Evolutionary conservation across 257 asterid species (phyloP), one percentile per base, ranked within the genome.

Genomic region (Thymus mandschuricus): DNA sequence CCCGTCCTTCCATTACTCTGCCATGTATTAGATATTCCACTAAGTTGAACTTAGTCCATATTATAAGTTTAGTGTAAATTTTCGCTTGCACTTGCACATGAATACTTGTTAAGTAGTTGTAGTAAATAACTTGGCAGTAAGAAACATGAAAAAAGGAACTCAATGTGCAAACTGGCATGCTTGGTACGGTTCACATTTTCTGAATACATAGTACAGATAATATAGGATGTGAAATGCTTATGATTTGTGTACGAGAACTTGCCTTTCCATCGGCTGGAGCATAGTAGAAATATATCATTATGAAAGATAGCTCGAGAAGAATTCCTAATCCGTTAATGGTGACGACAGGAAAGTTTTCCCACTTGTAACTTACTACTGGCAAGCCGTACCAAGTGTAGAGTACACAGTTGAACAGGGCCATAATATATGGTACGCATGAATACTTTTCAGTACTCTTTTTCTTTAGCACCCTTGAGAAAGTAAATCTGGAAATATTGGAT

Each of bases 371-470:
- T 34, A 92, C 96, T 0, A 92, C 68, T 41, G 96, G 97, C 77
- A 87, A 82, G 1, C 96, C 97, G 31, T 92, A 92, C 97, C 96
- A 92, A 44, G 93, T 79, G 79, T 92, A 92, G 52, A 89, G 81
- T 44, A 73, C 81, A 35, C 96, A 87, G 71, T 92, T 92, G 60
- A 77, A 61, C 9, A 92, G 74, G 8, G 97, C 93, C 56, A 92
- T 13, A 57, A 80, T 69, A 69, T 92, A 92, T 0, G 97, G 96
- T 59, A 89, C 78, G 2, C 96, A 87, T 3, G 96, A 85, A 78
- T 81, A 89, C 45, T 73, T 96, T 72, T 82, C 96, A 0, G 81
- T 75, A 69, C 78, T 87, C 63, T 75, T 89, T 80, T 85, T 89
- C 75, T 74, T 81, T 59, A 85, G 64, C 40, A 92, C 87, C 79